phyloP scores from a whole-genome alignment of 2,329 filamentous ascomycete genomes.

The Alternaria ethzedia region DNA sequence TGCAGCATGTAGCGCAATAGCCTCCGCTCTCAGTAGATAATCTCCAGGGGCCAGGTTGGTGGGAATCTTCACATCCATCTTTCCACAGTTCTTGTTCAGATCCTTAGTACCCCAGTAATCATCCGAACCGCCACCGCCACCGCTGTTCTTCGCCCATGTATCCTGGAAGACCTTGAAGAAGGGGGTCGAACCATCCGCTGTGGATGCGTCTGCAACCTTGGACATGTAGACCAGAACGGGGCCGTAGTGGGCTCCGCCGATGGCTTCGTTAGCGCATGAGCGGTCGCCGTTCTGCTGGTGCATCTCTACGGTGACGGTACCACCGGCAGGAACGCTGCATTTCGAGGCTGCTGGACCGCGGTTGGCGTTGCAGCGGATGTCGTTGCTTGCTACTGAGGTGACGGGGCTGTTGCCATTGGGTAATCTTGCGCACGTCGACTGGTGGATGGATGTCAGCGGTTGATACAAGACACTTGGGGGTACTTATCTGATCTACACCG shows the following conservation, averaged over 20 bases:
- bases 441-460: slow-evolving; percentile 10
- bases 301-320: slow-evolving; percentile 54
- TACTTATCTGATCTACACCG: slow-evolving; percentile 35
- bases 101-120: slow-evolving; percentile 59
- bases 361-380: slow-evolving; percentile 57
- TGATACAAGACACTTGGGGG: background rate
- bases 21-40: slow-evolving; percentile 61
- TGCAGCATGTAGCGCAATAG: slow-evolving; percentile 64
- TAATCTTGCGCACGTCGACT: slow-evolving; percentile 34
- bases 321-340: slow-evolving; percentile 57
- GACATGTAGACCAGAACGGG: slow-evolving; percentile 49
- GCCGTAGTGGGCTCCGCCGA: slow-evolving; percentile 46
- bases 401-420: slow-evolving; percentile 48
- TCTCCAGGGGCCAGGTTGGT: slow-evolving; percentile 58
- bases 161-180: slow-evolving; percentile 67
- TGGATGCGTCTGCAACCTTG: slow-evolving; percentile 54
- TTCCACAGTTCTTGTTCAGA: slow-evolving; percentile 54
- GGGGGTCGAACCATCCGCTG: slow-evolving; percentile 56
- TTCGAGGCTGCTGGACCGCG: slow-evolving; percentile 44
- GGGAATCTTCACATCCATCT: slow-evolving; percentile 61
- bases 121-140: slow-evolving; percentile 49
- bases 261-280: slow-evolving; percentile 53
- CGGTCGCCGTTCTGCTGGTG: slow-evolving; percentile 61
- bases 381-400: slow-evolving; percentile 59
- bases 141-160: slow-evolving; percentile 56